Percentiles rank a stretch among this genome's conserved stretches.
Conservation (phyloP, 352 stramenopile species). For the Phytophthora pseudosyringae region DNA sequence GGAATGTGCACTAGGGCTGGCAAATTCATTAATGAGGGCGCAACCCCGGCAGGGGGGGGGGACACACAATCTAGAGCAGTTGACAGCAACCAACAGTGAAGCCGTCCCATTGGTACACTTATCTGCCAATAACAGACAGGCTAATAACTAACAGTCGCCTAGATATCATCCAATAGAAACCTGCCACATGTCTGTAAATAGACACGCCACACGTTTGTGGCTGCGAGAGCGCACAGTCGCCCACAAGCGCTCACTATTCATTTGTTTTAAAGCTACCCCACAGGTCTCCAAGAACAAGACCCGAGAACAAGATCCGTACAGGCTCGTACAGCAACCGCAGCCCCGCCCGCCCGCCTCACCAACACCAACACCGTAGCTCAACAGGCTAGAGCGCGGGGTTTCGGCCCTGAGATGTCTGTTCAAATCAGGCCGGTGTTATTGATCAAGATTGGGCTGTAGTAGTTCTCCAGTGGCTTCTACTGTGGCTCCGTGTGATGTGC, state of each 20-base stretch:
- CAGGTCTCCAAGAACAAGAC: no score
- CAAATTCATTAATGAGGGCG: conserved; percentile 15
- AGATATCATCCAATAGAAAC: no score
- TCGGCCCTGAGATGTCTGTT: not conserved
- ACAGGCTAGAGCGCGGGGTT: conserved; percentile 1
- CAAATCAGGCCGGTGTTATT: conserved; percentile 1
- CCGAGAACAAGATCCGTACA: no score
- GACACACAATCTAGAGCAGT: not conserved
- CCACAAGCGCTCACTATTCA: not conserved
- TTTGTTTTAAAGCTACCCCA: no score
- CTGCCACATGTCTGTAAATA: no score
- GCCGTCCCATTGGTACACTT: not conserved
- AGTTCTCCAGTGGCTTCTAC: no score
- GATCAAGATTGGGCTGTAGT: not conserved
- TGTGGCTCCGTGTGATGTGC: no score
- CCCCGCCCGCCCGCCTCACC: no score
- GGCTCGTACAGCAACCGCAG: not conserved
- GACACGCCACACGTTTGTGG: no score
- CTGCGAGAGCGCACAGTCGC: no score
- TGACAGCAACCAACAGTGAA: not conserved
- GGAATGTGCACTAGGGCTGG: not conserved
- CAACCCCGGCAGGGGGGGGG: not conserved
- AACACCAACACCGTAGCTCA: conserved; percentile 4
- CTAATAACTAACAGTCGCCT: no score
- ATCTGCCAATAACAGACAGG: no score